These are phyloP conservation scores for Daldinia vernicosa DNA, from an alignment of 495 filamentous ascomycete species.

Conservation along the genomic window DNA sequence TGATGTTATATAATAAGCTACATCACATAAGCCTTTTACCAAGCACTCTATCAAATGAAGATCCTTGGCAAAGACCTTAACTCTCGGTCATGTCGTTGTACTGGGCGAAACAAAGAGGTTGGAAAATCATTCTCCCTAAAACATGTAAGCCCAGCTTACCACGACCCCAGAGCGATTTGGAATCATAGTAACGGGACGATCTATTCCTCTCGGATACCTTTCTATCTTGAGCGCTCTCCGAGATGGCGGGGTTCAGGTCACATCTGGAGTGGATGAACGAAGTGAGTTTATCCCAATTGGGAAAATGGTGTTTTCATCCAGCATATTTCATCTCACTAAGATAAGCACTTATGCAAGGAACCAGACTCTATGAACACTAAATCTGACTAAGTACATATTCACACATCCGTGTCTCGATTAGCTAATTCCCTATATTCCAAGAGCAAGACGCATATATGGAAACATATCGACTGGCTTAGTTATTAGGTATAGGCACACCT, in stretches of 20 bases:
- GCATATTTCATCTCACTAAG: conserved; percentile 24
- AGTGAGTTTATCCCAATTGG: conserved; percentile 12
- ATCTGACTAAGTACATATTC: background rate
- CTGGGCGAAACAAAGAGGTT: background rate
- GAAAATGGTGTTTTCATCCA: conserved; percentile 23
- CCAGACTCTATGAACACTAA: background rate
- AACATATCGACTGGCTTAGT: background rate
- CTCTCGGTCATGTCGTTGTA: background rate
- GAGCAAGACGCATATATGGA: background rate
- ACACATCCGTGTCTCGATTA: background rate
- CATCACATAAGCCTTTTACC: background rate
- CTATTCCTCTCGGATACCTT: background rate
- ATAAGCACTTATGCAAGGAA: conserved; percentile 22
- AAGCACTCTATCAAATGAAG: background rate
- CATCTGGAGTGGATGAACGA: background rate
- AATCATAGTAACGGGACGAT: background rate
- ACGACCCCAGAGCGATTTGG: background rate
- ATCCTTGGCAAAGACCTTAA: background rate
- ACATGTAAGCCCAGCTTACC: background rate
- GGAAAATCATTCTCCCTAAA: background rate
- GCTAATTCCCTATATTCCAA: background rate
- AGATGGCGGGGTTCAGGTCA: background rate
- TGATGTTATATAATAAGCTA: background rate
- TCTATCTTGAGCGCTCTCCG: background rate
- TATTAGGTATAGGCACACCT: background rate